Conservation (phyloP, 139 green algal genomes). For the Volvox africanus region DNA sequence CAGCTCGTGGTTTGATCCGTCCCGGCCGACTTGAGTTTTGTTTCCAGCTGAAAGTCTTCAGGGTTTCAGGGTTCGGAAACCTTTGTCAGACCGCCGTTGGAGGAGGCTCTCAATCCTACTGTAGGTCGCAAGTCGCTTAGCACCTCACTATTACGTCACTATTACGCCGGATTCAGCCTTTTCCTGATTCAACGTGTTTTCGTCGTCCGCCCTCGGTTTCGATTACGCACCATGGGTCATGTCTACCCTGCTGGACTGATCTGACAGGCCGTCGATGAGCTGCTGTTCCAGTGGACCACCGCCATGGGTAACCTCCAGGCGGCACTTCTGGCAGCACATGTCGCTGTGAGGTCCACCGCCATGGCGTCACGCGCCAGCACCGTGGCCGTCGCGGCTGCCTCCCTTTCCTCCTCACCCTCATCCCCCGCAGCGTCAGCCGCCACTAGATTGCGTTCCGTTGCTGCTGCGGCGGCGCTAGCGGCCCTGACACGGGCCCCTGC, state of each 20-base stretch:
- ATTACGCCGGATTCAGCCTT: not conserved
- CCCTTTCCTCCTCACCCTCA: not conserved
- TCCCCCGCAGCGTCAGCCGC: not conserved
- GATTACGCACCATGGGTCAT: too few relatives aligned
- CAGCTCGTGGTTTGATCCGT: too few relatives aligned
- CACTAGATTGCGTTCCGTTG: not conserved
- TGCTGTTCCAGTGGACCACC: constrained; percentile 38
- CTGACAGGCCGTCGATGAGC: constrained; percentile 13
- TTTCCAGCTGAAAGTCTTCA: too few relatives aligned
- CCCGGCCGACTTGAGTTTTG: too few relatives aligned
- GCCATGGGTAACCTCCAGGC: constrained; percentile 28
- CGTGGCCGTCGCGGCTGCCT: not conserved
- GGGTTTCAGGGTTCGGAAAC: too few relatives aligned
- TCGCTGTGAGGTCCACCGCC: not conserved
- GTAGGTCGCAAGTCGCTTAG: too few relatives aligned
- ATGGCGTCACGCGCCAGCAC: not conserved
- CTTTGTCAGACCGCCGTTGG: too few relatives aligned
- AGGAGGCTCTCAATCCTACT: too few relatives aligned
- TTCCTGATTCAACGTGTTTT: too few relatives aligned
- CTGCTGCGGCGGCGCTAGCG: not conserved
- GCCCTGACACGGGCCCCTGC: not conserved
- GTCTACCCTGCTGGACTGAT: too few relatives aligned
- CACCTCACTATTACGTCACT: not conserved
- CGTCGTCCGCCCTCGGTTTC: not conserved
- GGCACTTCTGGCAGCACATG: constrained; percentile 26